Evolutionary conservation across 768 basidiomycete genomes (phyloP).

Genomic region (Amanita subjunquillea): DNA sequence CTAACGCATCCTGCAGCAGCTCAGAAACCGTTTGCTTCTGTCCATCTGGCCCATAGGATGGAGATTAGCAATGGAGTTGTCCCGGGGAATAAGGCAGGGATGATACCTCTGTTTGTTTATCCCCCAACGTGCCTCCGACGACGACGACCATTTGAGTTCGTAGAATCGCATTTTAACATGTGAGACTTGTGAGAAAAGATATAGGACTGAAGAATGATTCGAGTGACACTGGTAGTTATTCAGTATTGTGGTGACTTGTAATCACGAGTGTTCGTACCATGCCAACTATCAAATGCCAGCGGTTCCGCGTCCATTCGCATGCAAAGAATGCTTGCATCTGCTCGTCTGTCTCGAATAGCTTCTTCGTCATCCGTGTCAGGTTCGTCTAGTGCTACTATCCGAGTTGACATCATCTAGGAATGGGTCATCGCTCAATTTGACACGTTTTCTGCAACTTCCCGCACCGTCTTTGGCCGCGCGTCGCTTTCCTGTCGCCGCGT

Average conservation of each 20-base stretch:
- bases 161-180: conserved; percentile 53
- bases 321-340: background rate
- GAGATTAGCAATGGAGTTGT: no score
- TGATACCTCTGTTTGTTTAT: no score
- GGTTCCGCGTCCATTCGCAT: background rate
- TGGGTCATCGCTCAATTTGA: background rate
- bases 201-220: conserved; percentile 52
- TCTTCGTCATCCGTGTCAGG: background rate
- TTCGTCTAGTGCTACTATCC: background rate
- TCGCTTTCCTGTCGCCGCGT: conserved; percentile 2
- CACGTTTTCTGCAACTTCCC: background rate
- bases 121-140: no score
- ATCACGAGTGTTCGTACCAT: conserved; percentile 3
- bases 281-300: background rate
- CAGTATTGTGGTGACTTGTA: no score
- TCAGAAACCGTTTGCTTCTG: no score
- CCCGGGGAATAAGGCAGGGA: no score
- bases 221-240: conserved; percentile 40
- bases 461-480: background rate
- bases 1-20: no score
- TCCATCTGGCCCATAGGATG: no score
- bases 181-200: conserved; percentile 70
- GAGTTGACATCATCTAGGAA: conserved; percentile 2
- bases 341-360: background rate
- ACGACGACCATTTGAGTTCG: conserved; percentile 18